phyloP scores from a whole-genome alignment of 441 rosid genomes.

The Lepidium campestre region DNA sequence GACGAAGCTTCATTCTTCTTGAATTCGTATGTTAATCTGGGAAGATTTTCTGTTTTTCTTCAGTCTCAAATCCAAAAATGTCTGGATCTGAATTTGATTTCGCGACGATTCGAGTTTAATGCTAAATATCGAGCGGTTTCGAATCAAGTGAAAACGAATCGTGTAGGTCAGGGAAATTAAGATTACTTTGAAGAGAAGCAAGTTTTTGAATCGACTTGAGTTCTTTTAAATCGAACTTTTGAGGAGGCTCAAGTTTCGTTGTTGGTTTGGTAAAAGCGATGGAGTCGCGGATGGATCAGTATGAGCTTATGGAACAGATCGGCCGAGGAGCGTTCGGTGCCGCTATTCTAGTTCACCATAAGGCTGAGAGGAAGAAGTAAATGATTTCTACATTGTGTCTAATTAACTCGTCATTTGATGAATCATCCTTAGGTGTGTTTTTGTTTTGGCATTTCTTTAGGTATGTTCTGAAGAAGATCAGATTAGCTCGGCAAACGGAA shows the following conservation, averaged over 20 bases:
- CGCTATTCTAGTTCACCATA: constrained; percentile 88
- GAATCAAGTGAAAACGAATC: constrained; percentile 10
- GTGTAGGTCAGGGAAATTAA: constrained; percentile 21
- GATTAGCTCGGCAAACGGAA: constrained; percentile 88
- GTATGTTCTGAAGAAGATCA: constrained; percentile 95
- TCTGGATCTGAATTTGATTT: constrained; percentile 26
- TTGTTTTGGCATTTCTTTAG: constrained; percentile 27
- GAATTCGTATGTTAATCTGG: background rate
- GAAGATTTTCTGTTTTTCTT: background rate
- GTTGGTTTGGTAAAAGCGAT: constrained; percentile 19
- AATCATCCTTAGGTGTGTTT: background rate
- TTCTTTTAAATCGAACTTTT: background rate
- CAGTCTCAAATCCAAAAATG: constrained; percentile 3
- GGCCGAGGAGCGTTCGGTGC: constrained; percentile 99
- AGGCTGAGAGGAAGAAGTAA: constrained; percentile 86
- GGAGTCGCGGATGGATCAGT: constrained; percentile 97
- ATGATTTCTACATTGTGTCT: background rate
- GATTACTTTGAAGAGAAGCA: constrained; percentile 26
- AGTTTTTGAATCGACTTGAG: background rate
- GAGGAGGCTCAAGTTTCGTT: background rate
- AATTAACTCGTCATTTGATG: background rate
- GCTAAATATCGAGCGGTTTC: background rate
- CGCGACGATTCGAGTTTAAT: background rate
- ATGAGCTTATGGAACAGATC: constrained; percentile 98
- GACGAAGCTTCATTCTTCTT: background rate